These are phyloP conservation scores for Xylariomycetidae sp. DNA, from an alignment of 2,329 filamentous ascomycete species.

Conservation along the genomic window DNA sequence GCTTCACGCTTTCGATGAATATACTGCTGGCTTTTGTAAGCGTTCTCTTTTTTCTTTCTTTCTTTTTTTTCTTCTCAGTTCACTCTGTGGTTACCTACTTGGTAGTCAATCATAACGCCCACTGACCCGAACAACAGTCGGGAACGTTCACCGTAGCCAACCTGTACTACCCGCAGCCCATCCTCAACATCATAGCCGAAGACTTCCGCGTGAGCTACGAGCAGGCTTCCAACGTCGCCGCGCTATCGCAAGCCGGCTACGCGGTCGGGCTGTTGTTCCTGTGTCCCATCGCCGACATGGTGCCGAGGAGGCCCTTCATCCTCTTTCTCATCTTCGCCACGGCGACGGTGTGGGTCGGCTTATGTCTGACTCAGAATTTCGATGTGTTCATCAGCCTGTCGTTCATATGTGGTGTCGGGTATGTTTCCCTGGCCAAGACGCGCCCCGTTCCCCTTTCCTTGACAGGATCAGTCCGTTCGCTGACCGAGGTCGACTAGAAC, in stretches of 20 bases:
- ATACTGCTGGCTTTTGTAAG: slow-evolving; percentile 62
- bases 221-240: slow-evolving; percentile 53
- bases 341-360: slow-evolving; percentile 56
- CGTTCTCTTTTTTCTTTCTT: not conserved
- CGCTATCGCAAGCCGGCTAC: slow-evolving; percentile 66
- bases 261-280: slow-evolving; percentile 60
- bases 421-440: slow-evolving; percentile 35
- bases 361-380: slow-evolving; percentile 58
- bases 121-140: slow-evolving; percentile 23
- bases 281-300: slow-evolving; percentile 60
- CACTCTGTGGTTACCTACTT: not conserved
- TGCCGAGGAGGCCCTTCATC: slow-evolving; percentile 58
- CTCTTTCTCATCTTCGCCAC: slow-evolving; percentile 57
- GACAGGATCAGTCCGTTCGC: slow-evolving; percentile 5
- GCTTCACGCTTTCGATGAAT: slow-evolving; percentile 65
- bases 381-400: slow-evolving; percentile 56
- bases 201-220: slow-evolving; percentile 62
- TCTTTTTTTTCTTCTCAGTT: not conserved
- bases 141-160: slow-evolving; percentile 62
- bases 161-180: slow-evolving; percentile 65
- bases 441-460: slow-evolving; percentile 42
- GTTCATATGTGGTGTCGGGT: slow-evolving; percentile 51
- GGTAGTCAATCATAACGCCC: not conserved
- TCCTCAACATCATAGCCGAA: slow-evolving; percentile 58
- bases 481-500: slow-evolving; percentile 21